Evolutionary conservation across 2,329 filamentous ascomycete species (phyloP).

Genomic region (Cladosporium cucumerinum): DNA sequence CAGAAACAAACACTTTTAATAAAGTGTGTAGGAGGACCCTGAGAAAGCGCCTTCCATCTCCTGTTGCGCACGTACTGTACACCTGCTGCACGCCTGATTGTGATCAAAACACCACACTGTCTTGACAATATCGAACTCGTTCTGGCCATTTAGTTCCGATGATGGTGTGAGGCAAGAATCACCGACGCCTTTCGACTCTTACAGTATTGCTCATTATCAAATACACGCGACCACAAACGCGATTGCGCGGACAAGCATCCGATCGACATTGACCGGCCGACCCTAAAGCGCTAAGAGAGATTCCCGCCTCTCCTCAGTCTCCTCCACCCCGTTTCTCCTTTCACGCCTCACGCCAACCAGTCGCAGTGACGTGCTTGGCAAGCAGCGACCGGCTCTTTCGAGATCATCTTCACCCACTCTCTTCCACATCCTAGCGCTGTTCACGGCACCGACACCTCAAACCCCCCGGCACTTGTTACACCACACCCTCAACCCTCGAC

Average conservation of each 20-base stretch:
- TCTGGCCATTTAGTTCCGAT: neutral
- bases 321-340: neutral
- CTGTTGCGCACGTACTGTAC: neutral
- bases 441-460: neutral
- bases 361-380: constrained; percentile 10
- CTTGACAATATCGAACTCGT: neutral
- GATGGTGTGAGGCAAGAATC: neutral
- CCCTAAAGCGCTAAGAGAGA: constrained; percentile 1
- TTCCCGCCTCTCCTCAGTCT: constrained; percentile 1
- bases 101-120: neutral
- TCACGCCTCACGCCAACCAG: neutral
- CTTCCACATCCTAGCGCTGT: too few species aligned
- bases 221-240: neutral
- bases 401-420: neutral
- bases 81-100: neutral
- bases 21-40: neutral
- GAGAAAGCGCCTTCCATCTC: neutral
- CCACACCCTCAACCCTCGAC: neutral
- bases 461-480: neutral
- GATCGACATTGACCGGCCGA: constrained; percentile 7
- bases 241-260: constrained; percentile 4
- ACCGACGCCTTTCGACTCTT: neutral
- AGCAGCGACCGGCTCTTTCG: constrained; percentile 2
- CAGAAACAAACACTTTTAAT: constrained; percentile 1
- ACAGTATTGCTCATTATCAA: neutral